Base-by-base conservation (phyloP, 768 basidiomycete genomes). In the Collybia sordida region DNA sequence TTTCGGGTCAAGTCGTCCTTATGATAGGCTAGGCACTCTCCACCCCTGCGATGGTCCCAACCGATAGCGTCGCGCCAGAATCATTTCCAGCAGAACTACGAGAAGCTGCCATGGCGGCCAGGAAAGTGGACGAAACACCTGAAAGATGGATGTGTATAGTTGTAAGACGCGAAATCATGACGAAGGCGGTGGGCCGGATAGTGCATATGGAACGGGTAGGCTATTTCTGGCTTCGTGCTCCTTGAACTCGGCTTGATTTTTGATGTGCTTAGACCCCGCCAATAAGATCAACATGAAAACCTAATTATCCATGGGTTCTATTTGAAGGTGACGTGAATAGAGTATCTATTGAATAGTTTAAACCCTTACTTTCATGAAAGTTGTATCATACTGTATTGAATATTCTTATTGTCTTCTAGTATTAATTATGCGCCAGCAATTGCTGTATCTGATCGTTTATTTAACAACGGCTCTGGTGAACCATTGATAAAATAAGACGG, bases 121-220 rank as follows among this genome's bases (percentile, higher is more conserved):
- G 47, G 50, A 54, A 44, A 39, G 36, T 45, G 35, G 36, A 23
- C 8, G 50, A 31, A 6, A 45, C 35, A 19, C 57, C 56, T 19
- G 62, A 63, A 27, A 52, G 59, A 43, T 68, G 64, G 68, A 66
- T 67, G 59, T 58, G 60, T 36, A 58, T 67, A 22, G 66, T 69
- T 28, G 52, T 56, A 24, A 59, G 64, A 15, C 59, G 65, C 42
- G 64, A 69, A 44, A 66, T 56, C 27, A 42, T 68, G 3, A 56
- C 45, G 19, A 62, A 54, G 31, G 69, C 69, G 19, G 61, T 61
- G 2, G 66, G 62, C 11, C 61, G 50, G 44, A 56, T 69, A 17
- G 51, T 70, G 2, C 53, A 62, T 45, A 54, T 66, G 25, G 47
- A 53, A 5, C 51, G 47, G 18, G 60, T 58, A 46, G 58, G 57